A percentile compares a stretch with the other conserved stretches of the same genome.
These are phyloP conservation scores for Lunularia cruciata DNA, from an alignment of 225 moss, liverwort and hornwort genomes.

Conservation along the genomic window DNA sequence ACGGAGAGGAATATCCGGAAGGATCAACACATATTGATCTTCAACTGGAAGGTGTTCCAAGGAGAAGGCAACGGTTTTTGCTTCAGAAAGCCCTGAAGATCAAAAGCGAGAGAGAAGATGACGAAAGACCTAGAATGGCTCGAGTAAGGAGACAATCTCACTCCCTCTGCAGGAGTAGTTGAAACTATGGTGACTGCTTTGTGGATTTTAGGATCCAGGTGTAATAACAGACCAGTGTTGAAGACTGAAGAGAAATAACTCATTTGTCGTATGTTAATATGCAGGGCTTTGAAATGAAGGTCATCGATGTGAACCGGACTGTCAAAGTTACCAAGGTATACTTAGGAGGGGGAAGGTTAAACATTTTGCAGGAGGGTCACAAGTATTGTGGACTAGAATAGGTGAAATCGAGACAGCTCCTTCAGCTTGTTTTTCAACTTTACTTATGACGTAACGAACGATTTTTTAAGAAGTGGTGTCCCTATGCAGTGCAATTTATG, in stretches of 20 bases:
- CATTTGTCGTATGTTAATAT: slow-evolving; percentile 7
- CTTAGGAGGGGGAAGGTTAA: too few species aligned
- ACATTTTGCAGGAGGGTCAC: too few species aligned
- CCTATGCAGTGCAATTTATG: too few species aligned
- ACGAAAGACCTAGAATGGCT: slow-evolving; percentile 62
- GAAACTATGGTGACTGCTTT: not conserved
- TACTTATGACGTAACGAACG: too few species aligned
- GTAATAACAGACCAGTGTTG: not conserved
- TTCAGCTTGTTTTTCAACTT: too few species aligned
- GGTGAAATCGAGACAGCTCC: too few species aligned
- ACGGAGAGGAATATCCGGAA: not conserved
- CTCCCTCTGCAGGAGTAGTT: not conserved
- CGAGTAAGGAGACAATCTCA: slow-evolving; percentile 52
- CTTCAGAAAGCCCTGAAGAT: slow-evolving; percentile 86
- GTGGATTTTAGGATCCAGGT: not conserved
- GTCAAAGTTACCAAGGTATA: slow-evolving; percentile 90
- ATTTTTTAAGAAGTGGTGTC: too few species aligned
- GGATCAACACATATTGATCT: slow-evolving; percentile 30
- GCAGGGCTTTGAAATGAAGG: slow-evolving; percentile 86
- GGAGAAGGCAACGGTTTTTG: slow-evolving; percentile 73
- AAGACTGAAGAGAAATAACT: not conserved
- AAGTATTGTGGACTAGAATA: too few species aligned
- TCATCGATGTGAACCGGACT: slow-evolving; percentile 88
- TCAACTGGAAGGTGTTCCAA: slow-evolving; percentile 57
- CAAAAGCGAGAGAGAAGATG: slow-evolving; percentile 47